Base-by-base conservation (phyloP, 352 stramenopile genomes). In the Sclerospora graminicola region DNA sequence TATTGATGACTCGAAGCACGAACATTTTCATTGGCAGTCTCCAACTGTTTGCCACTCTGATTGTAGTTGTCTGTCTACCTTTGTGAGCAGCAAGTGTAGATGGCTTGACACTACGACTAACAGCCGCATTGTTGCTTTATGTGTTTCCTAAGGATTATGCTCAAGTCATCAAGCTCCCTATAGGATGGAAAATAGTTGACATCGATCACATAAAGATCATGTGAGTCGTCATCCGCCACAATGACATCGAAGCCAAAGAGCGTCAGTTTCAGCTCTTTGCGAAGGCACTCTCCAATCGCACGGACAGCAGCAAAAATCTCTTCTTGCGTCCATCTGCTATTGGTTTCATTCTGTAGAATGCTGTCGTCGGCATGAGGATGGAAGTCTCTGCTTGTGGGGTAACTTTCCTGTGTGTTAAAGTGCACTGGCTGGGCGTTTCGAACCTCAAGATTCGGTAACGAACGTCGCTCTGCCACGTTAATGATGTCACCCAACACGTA, bases 141-240 rank as follows among this genome's bases (percentile, higher is more conserved):
- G 58, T 88, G 78, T 16, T 55, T 60, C 10, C 76, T 75, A 41
- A 91, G 58, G 9, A 71, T 42, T 2, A 43, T 21, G 44, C 65
- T 66, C 54, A 91, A 81, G 41, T 82, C 66, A 11, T 82, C 63
- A 24, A 91, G 54, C 52, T 91, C 80, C 36, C 80, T 83, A 60
- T 88, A 91, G 4, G 80, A 92, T 35, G 80, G 80, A 42, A 92
- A 92, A 54, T 92, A 92, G 57, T 92, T 92, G 48, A 92, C 73
- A 36, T 92, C 80, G 45, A 92, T 85, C 26, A 92, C 80, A 35
- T 71, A 76, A 18, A 83, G 57, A 20, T 78, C 69, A 13, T 62
- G 44, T 14, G 57, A 68, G 19, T 36, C 48, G 24, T 65, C 53
- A 45, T 84, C 66, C 16, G 69, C 72, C 27, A 89, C 48, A 60